Conservation (phyloP, 75 land plant genomes). For the Sequoia sempervirens region DNA sequence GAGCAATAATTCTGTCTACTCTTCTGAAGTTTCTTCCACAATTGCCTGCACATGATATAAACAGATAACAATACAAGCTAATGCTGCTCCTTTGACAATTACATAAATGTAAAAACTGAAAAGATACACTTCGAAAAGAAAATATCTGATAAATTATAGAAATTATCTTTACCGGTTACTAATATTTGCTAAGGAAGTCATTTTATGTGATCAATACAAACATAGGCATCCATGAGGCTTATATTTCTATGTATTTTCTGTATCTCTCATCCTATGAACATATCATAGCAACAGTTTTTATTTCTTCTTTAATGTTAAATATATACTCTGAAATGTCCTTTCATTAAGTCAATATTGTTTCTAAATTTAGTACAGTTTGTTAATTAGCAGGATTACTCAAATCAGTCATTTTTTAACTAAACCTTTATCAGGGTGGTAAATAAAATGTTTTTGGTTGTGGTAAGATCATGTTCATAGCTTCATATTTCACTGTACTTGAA, state of each 20-base stretch:
- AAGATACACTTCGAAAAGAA: background rate
- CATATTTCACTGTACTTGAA: background rate
- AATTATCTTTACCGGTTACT: background rate
- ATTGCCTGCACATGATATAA: constrained; percentile 19
- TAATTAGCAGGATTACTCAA: background rate
- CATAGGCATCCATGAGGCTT: background rate
- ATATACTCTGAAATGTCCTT: too few species aligned
- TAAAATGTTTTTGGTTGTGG: background rate
- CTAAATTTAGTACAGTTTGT: too few species aligned
- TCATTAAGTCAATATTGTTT: background rate
- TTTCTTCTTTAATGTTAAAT: too few species aligned
- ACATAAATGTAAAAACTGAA: background rate
- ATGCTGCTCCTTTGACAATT: background rate
- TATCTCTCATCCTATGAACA: background rate
- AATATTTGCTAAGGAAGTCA: background rate
- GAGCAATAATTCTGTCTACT: constrained; percentile 18
- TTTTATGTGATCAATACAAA: background rate
- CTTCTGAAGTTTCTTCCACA: constrained; percentile 38
- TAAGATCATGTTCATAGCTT: background rate
- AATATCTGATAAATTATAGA: background rate
- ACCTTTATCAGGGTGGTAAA: background rate
- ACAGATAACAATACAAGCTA: background rate
- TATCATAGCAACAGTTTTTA: too few species aligned
- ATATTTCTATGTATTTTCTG: background rate
- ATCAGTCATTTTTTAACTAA: too few species aligned